Evolutionary conservation across 768 basidiomycete genomes (phyloP).

Genomic region (Lactarius vividus): DNA sequence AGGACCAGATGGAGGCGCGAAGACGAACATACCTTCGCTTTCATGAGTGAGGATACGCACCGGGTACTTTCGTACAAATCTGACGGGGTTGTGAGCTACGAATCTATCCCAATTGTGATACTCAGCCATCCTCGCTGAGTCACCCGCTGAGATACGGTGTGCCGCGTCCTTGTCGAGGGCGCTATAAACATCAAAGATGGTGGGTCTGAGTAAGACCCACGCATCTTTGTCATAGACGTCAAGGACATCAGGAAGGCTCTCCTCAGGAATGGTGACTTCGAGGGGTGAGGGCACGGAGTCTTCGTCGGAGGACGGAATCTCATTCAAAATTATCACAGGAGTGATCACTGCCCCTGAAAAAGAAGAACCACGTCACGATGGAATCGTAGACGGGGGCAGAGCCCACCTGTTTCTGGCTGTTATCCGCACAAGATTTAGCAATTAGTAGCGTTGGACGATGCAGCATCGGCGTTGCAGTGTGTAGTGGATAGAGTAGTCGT

Average conservation of each 20-base stretch:
- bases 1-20: too few relatives aligned
- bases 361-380: not conserved
- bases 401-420: not conserved
- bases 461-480: too few relatives aligned
- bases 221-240: not conserved
- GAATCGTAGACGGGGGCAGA: too few relatives aligned
- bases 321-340: not conserved
- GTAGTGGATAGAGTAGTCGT: too few relatives aligned
- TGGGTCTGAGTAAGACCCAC: not conserved
- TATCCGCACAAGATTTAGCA: not conserved
- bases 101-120: not conserved
- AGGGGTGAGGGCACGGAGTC: not conserved
- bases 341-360: not conserved
- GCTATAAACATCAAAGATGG: not conserved
- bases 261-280: conserved; percentile 2
- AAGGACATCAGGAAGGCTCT: conserved; percentile 14
- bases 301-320: not conserved
- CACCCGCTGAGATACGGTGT: too few relatives aligned
- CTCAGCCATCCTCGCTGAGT: not conserved
- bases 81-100: not conserved
- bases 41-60: not conserved
- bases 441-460: too few relatives aligned
- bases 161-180: not conserved
- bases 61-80: conserved; percentile 9
- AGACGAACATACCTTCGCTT: not conserved